Evolutionary conservation across 306 rosid species (phyloP), one percentile per base, ranked within the genome.

Genomic region (Dryas octopetala): DNA sequence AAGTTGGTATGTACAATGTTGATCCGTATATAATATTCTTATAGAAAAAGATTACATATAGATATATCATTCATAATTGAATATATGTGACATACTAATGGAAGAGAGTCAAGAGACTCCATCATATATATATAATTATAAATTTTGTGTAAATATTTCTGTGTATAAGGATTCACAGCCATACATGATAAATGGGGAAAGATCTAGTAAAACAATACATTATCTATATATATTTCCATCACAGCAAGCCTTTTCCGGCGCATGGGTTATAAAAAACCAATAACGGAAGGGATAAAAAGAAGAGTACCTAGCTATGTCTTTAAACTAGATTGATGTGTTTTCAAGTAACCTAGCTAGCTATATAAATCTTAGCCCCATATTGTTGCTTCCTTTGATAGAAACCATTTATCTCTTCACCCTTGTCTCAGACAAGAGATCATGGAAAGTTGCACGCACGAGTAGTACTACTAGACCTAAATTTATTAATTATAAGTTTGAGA

Each of bases 401-500:
- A 66, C 54, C 47, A 78, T 53, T 53, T 48, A 23, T 32, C 63
- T 60, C 38, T 82, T 88, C 89, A 77, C 71, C 89, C 72, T 65
- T 70, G 47, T 80, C 70, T 70, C 74, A 68, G 82, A 82, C 85
- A 81, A 72, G 55, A 55, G 73, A 71, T 55, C 17, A 53, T 74
- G 74, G 70, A 72, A 77, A 80, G 70, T 32, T 68, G 76, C 79
- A 82, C 28, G 61, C 76, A 80, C 45, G 76, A n/a, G 69, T 32
- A 71, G 62, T 10, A 3, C 23, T 38, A 14, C 67, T 62, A 14
- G 64, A 32, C 38, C 57, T 74, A 43, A 54, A 41, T 70, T 74
- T 49, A 53, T 78, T 54, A 75, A 40, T 52, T 28, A 71, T 61
- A 14, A 70, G 54, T 50, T 62, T 46, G 9, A 10, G n/a, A 57